Base-by-base conservation (phyloP, 495 filamentous ascomycete genomes). In the Podospora pseudopauciseta region DNA sequence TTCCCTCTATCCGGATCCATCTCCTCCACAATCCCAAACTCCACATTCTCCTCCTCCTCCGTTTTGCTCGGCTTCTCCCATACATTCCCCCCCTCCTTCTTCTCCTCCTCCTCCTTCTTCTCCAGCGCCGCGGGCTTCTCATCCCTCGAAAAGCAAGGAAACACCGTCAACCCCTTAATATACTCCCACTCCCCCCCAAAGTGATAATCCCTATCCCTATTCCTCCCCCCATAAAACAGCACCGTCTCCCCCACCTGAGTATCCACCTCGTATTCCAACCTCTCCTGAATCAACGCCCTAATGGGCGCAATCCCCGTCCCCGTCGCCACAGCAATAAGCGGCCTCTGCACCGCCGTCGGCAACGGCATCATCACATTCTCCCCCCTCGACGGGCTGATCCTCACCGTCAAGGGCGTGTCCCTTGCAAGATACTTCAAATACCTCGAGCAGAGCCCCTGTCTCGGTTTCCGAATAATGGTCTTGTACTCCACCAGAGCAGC, bases 251-350 rank as follows among this genome's bases (percentile, higher is more conserved):
- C 78, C 0, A 32, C 71, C 5, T 16, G 2, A 32, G 4, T 4
- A 32, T 67, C 58, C 7, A 73, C 62, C 15, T 53, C 67, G 4
- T 34, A 27, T 5, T 19, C 4, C 13, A 23, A 44, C 44, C 91
- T 83, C 70, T 97, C 89, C 82, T 90, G 89, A 19, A 96, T 81
- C 67, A 97, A 81, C 2, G 91, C 86, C 0, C 94, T 86, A 75
- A 97, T 89, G 0, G 95, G 95, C 1, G 95, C 96, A 32, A 99
- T 80, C 9, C 95, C 95, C 0, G 95, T 99, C 13, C 95, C 95
- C 0, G 95, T 90, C 2, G 89, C 94, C 53, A 99, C 86, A 75
- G 96, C 87, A 49, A 99, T 79, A 1, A 92, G 81, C 1, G 95
- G 91, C 59, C 75, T 66, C 63, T 59, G 30, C 18, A 71, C 63